Base-by-base conservation (phyloP, 2,329 filamentous ascomycete genomes). In the Dactylella cylindrospora region DNA sequence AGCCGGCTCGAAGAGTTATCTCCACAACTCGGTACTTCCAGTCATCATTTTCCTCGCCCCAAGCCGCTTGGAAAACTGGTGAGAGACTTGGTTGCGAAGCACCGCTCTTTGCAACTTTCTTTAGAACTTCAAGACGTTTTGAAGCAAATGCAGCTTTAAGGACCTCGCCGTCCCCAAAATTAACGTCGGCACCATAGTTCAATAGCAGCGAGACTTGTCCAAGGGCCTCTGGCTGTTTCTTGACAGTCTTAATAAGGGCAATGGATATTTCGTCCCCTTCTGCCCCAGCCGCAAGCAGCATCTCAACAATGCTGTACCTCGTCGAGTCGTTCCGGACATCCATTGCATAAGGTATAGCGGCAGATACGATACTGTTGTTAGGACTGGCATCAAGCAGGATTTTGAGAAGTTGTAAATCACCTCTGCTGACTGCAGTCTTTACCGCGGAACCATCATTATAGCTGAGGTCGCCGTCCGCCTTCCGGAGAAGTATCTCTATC, bases 1-100 rank as follows among this genome's bases (percentile, higher is more conserved):
- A 26, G 8, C 47, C 47, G 1, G 36, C 49, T n/a, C 49, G 49
- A 32, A 62, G 49, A 22, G 54, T 33, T 19, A 49, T 31, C 26
- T 62, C 57, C 25, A 53, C 43, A 10, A 39, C 46, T 22, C 39
- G 32, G 20, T 62, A 54, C 29, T 62, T 40, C 57, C 57, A 62
- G 19, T 62, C 49, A 10, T 31, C 6, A 9, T 62, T 49, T 12
- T 40, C 39, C 12, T 54, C 31, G 9, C 54, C 57, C 49, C 50
- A 44, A 6, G 57, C 57, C 36, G 45, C 38, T 15, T 62, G 49
- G 31, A 62, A 62, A 26, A 62, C 32, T 3, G 49, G 28, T 3
- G 43, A 41, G 5, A 62, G 6, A 33, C 50, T 62, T 5, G 35
- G 10, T 13, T 54, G 49, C 9, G 19, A 44, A 2, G 44, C 36